Percentiles rank a stretch among this genome's conserved stretches.
Conservation (phyloP, 371 early-diverging fungal genomes). For the Circinella umbellata region DNA sequence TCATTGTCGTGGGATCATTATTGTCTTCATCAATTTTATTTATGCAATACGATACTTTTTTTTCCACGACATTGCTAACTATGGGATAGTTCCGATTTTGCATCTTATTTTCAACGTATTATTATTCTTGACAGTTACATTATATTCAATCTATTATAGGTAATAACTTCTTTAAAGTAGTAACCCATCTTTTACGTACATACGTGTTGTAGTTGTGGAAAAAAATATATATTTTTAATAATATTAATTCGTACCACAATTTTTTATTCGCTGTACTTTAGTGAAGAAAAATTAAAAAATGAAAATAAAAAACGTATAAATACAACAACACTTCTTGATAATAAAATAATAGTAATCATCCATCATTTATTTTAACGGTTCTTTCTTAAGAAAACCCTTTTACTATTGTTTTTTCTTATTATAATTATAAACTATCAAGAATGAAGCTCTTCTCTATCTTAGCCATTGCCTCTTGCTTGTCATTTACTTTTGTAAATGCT, state of each 20-base stretch:
- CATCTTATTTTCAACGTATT: neutral
- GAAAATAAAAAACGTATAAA: neutral
- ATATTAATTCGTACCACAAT: no score
- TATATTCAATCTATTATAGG: neutral
- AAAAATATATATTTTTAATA: no score
- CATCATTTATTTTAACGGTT: neutral
- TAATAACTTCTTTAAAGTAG: no score
- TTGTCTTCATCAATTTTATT: neutral
- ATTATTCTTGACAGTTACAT: neutral
- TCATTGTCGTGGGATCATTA: neutral
- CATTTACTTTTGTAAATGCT: neutral
- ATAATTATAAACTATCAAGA: neutral
- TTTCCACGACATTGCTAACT: neutral
- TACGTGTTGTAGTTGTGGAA: no score
- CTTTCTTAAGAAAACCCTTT: neutral
- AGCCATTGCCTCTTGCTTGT: neutral
- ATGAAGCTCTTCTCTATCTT: neutral
- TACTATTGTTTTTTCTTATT: neutral
- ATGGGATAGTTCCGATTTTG: neutral
- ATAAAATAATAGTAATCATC: neutral
- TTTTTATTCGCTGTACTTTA: neutral
- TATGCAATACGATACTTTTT: neutral
- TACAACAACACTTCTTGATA: neutral
- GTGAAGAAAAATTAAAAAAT: neutral
- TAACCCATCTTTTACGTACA: no score